Evolutionary conservation across 257 asterid genomes (phyloP).

Genomic region (Scutellaria galericulata): DNA sequence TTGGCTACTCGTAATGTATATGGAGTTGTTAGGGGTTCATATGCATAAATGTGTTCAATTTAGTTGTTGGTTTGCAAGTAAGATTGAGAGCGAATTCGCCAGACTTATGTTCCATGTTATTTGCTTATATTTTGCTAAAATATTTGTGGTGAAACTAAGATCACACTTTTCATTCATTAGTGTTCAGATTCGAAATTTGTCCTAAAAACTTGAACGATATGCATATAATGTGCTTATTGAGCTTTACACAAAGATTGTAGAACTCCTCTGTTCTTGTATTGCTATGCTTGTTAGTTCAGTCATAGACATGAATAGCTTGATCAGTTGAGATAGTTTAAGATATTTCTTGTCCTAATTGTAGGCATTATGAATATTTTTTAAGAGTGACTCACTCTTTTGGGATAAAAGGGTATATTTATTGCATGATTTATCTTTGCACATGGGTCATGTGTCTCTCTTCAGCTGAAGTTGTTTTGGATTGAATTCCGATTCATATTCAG

Average conservation of each 20-base stretch:
- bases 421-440: too few relatives aligned
- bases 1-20: too few relatives aligned
- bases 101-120: background rate
- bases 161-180: background rate
- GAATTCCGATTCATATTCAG: too few relatives aligned
- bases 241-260: background rate
- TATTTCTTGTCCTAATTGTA: background rate
- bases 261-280: constrained; percentile 5
- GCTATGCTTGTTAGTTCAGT: constrained; percentile 17
- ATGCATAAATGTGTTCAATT: background rate
- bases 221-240: background rate
- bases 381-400: too few relatives aligned
- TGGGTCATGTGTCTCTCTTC: too few relatives aligned
- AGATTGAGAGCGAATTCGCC: background rate
- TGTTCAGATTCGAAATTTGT: background rate
- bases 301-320: background rate
- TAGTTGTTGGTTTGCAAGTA: background rate
- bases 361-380: background rate
- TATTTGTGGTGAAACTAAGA: background rate
- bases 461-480: too few relatives aligned
- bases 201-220: background rate
- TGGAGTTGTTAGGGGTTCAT: too few relatives aligned
- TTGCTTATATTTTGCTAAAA: background rate
- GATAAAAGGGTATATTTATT: too few relatives aligned
- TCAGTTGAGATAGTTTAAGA: background rate